phyloP scores from a whole-genome alignment of 2,329 filamentous ascomycete genomes.

The Shiraia bambusicola region DNA sequence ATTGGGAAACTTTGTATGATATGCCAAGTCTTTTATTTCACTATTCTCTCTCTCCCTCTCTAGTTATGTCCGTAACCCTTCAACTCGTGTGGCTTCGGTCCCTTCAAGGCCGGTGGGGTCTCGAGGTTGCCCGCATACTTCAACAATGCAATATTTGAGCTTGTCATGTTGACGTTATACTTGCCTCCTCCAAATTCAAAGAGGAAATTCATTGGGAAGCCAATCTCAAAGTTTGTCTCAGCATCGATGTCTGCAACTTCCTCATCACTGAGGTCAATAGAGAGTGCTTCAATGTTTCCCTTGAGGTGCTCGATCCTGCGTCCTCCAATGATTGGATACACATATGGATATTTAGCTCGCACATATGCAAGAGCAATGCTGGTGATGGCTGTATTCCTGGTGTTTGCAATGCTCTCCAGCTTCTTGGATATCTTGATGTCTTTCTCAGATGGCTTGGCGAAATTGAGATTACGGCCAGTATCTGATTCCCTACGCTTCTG shows the following conservation, averaged over 20 bases:
- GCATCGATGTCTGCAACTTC: slow-evolving; percentile 59
- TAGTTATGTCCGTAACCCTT: slow-evolving; percentile 18
- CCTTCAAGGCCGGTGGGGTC: slow-evolving; percentile 21
- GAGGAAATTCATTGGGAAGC: slow-evolving; percentile 8
- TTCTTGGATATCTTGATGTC: slow-evolving; percentile 57
- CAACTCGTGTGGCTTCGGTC: slow-evolving; percentile 33
- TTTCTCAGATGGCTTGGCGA: slow-evolving; percentile 48
- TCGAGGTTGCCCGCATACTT: slow-evolving; percentile 32
- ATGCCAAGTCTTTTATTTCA: no score
- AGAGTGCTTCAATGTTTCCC: slow-evolving; percentile 61
- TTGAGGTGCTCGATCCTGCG: slow-evolving; percentile 71
- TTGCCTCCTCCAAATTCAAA: slow-evolving; percentile 50
- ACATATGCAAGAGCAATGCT: slow-evolving; percentile 69
- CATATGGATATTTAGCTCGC: slow-evolving; percentile 68
- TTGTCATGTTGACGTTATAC: slow-evolving; percentile 34
- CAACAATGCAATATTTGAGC: slow-evolving; percentile 30
- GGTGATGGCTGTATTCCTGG: slow-evolving; percentile 61
- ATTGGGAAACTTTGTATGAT: no score
- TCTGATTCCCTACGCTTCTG: slow-evolving; percentile 34
- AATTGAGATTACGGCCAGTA: slow-evolving; percentile 34
- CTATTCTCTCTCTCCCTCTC: no score
- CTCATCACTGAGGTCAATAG: slow-evolving; percentile 51
- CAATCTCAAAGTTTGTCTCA: slow-evolving; percentile 35
- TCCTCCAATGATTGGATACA: slow-evolving; percentile 74
- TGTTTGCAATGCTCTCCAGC: slow-evolving; percentile 60